Conservation (phyloP, 208 protist genomes). For the Trypanosoma caninum region DNA sequence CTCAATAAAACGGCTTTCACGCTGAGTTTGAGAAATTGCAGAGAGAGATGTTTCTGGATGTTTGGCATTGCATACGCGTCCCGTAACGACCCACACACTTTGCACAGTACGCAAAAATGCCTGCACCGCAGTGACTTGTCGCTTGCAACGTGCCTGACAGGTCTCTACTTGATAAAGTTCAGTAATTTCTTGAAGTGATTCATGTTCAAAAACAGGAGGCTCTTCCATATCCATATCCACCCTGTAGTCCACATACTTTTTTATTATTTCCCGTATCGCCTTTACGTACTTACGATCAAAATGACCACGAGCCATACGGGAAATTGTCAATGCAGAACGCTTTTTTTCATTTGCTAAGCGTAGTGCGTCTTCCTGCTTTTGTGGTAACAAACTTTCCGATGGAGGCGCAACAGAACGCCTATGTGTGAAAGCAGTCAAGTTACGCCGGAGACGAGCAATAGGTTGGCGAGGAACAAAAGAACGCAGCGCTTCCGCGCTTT, state of each 20-base stretch:
- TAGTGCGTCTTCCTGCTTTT: constrained; percentile 22
- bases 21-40: background rate
- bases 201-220: constrained; percentile 13
- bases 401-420: background rate
- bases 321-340: constrained; percentile 49
- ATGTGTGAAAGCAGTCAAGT: background rate
- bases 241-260: constrained; percentile 21
- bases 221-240: constrained; percentile 17
- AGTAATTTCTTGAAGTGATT: constrained; percentile 7
- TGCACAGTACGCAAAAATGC: constrained; percentile 11
- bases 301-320: constrained; percentile 61
- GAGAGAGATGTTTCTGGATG: background rate
- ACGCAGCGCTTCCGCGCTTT: constrained; percentile 28
- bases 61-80: too few species aligned
- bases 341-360: constrained; percentile 33
- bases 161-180: background rate
- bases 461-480: constrained; percentile 14
- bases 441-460: background rate
- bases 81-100: constrained; percentile 1
- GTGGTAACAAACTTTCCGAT: constrained; percentile 8
- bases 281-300: constrained; percentile 25
- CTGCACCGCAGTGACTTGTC: background rate
- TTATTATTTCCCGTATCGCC: constrained; percentile 7
- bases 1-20: background rate
- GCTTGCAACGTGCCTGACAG: background rate